Conservation (phyloP, 768 basidiomycete genomes). For the Amanita pallidorosea region DNA sequence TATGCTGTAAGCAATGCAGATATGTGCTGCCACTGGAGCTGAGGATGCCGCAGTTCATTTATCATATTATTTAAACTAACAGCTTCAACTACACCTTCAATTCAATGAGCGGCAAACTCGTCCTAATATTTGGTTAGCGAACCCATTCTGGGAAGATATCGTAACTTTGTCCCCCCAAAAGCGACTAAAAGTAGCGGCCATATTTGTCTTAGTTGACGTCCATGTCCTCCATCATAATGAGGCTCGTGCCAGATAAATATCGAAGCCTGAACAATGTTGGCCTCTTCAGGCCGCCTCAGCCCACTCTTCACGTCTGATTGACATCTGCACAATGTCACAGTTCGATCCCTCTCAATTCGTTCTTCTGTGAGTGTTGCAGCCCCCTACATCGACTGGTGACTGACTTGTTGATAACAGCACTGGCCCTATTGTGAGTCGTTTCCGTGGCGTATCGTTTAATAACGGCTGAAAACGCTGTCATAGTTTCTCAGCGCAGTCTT, state of each 20-base stretch:
- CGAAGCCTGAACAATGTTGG: not conserved
- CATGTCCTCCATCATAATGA: not conserved
- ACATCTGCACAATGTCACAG: not conserved
- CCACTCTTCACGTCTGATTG: not conserved
- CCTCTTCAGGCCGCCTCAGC: not conserved
- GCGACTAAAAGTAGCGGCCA: not conserved
- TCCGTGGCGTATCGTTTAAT: not conserved
- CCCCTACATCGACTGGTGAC: not conserved
- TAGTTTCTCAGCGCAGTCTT: not conserved
- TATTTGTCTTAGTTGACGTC: not conserved
- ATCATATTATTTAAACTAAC: no score
- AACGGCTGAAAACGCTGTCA: not conserved
- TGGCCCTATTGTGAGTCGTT: conserved; percentile 3
- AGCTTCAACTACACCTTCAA: not conserved
- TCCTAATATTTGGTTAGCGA: not conserved
- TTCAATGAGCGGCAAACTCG: not conserved
- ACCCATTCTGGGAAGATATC: no score
- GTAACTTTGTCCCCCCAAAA: not conserved
- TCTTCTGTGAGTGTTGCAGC: not conserved
- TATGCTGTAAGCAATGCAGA: not conserved
- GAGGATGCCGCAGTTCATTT: not conserved
- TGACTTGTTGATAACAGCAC: not conserved
- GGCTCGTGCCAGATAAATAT: conserved; percentile 1
- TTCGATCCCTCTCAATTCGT: conserved; percentile 1
- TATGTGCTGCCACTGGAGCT: not conserved